A percentile compares a stretch with the other conserved stretches of the same genome.
Conservation (phyloP, 192 early-diverging fungal species). For the Coemansia sp. region DNA sequence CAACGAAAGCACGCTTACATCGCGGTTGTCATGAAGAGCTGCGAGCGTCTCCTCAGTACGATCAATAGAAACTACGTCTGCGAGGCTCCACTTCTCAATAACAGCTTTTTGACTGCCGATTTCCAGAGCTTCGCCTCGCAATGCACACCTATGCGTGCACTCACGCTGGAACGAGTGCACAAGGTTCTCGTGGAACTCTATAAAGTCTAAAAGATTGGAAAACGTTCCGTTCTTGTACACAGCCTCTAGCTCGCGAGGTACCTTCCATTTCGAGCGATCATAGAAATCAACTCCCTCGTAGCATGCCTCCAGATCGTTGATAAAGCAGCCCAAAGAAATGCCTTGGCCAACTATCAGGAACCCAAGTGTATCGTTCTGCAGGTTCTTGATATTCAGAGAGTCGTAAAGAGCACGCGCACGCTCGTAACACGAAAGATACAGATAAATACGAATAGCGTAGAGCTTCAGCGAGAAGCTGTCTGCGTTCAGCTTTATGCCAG, state of each 20-base stretch:
- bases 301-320: conserved; percentile 56
- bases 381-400: conserved; percentile 84
- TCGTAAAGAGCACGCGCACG: conserved; percentile 64
- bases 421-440: conserved; percentile 62
- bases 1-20: conserved; percentile 62
- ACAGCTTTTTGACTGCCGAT: conserved; percentile 54
- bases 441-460: conserved; percentile 80
- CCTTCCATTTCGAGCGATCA: conserved; percentile 71
- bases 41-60: conserved; percentile 55
- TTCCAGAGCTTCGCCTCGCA: conserved; percentile 64
- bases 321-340: conserved; percentile 30
- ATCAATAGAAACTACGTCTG: conserved; percentile 57
- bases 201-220: conserved; percentile 89
- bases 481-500: conserved; percentile 70
- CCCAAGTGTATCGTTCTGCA: conserved; percentile 88
- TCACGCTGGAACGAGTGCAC: conserved; percentile 73
- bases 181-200: conserved; percentile 74
- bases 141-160: conserved; percentile 63
- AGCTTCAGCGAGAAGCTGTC: conserved; percentile 87
- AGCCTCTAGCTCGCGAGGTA: conserved; percentile 83
- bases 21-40: conserved; percentile 67
- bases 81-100: conserved; percentile 58
- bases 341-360: conserved; percentile 49
- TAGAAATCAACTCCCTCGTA: conserved; percentile 74
- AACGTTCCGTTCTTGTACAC: conserved; percentile 83